Conservation (phyloP, 2,329 filamentous ascomycete species). For the Alternaria panax region DNA sequence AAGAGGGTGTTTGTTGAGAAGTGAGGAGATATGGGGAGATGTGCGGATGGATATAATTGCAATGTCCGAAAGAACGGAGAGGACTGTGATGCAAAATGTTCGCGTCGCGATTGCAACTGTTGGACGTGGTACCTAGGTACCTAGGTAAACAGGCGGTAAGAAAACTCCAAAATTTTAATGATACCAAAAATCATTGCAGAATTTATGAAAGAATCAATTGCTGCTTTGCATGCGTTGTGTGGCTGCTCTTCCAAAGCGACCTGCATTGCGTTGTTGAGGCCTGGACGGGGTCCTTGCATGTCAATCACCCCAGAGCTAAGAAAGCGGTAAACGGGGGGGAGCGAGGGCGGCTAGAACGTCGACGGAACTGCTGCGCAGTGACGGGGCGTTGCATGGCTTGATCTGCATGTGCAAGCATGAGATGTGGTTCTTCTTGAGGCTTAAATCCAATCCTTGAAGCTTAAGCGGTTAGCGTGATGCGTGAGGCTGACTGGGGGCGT, state of each 20-base stretch:
- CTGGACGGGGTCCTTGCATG: background rate
- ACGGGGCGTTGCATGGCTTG: background rate
- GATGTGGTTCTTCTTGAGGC: background rate
- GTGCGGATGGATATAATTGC: no score
- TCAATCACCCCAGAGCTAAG: background rate
- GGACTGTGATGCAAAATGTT: no score
- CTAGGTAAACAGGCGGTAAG: no score
- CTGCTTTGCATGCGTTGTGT: background rate
- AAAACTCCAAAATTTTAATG: no score
- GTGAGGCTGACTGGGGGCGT: background rate
- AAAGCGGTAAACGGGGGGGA: background rate
- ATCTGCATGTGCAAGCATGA: background rate
- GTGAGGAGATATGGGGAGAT: accelerated
- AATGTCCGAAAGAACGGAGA: no score
- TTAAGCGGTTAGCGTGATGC: background rate
- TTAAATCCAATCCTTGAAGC: background rate
- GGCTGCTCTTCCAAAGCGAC: background rate
- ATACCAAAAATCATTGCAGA: no score
- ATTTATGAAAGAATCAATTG: background rate
- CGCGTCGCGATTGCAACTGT: background rate
- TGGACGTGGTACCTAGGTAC: no score
- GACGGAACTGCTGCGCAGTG: background rate
- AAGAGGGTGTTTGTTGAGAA: no score
- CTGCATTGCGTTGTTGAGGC: background rate
- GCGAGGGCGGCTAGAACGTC: background rate